Conservation (phyloP, 1,284 basidiomycete species). For the Pseudozyma tsukubaensis region DNA sequence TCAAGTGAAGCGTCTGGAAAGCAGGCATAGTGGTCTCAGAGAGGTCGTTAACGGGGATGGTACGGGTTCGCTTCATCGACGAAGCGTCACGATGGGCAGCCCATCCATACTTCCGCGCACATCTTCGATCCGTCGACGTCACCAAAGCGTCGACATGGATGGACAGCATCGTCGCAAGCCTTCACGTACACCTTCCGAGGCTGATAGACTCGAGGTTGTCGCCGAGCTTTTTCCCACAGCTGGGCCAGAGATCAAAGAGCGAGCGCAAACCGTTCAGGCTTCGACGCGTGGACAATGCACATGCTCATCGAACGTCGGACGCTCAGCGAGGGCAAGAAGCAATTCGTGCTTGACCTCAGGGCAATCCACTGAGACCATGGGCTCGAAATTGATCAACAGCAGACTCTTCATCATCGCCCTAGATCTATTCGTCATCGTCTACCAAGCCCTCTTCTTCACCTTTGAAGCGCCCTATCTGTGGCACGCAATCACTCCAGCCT, state of each 20-base stretch:
- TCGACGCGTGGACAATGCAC: too few relatives aligned
- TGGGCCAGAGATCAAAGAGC: background rate
- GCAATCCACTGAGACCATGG: background rate
- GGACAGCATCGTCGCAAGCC: background rate
- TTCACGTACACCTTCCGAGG: too few relatives aligned
- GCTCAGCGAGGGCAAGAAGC: too few relatives aligned
- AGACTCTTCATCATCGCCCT: background rate
- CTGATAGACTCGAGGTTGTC: conserved; percentile 1
- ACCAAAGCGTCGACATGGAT: conserved; percentile 15
- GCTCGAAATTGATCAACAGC: background rate
- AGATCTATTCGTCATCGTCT: conserved; percentile 3
- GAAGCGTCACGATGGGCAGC: conserved; percentile 4
- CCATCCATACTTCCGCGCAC: conserved; percentile 4
- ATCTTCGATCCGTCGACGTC: conserved; percentile 17
- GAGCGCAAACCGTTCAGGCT: too few relatives aligned
- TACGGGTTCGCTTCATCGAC: conserved; percentile 3
- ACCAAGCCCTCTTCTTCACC: conserved; percentile 23
- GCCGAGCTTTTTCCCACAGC: background rate
- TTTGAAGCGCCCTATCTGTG: conserved; percentile 31
- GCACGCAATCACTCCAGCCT: conserved; percentile 15
- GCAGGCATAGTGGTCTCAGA: background rate
- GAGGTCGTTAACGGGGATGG: background rate
- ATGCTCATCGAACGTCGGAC: too few relatives aligned
- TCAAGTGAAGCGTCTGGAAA: background rate
- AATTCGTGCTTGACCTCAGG: too few relatives aligned